These are phyloP conservation scores for Coemansia sp. DNA, from an alignment of 192 early-diverging fungal species.

Conservation along the genomic window DNA sequence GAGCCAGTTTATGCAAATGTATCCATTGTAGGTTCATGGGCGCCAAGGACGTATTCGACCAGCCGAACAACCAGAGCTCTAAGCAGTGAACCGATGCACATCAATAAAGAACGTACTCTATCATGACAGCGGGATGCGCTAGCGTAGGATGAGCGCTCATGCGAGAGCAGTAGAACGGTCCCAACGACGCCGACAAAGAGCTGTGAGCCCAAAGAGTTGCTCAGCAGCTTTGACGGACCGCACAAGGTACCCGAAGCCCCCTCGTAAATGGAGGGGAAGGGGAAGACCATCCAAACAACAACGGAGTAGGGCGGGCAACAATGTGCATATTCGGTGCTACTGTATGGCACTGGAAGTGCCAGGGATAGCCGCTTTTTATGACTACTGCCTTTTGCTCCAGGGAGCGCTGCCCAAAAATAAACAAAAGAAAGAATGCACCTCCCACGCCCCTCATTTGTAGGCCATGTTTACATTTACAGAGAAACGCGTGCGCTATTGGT, in stretches of 20 bases:
- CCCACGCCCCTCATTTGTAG: background rate
- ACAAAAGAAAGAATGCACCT: slow-evolving; percentile 4
- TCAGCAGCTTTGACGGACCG: background rate
- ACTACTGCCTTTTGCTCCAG: background rate
- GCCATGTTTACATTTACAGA: background rate
- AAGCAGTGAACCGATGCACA: background rate
- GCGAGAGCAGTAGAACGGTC: slow-evolving; percentile 4
- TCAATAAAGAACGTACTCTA: background rate
- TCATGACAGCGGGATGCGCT: background rate
- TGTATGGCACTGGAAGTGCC: background rate
- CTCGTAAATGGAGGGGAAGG: background rate
- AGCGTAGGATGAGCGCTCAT: background rate
- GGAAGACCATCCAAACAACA: background rate
- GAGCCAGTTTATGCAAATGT: background rate
- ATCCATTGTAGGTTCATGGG: slow-evolving; percentile 36
- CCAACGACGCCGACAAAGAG: background rate
- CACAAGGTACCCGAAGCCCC: background rate
- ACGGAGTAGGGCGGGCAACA: slow-evolving; percentile 1
- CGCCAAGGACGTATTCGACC: slow-evolving; percentile 35
- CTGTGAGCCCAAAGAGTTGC: background rate
- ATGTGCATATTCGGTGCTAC: background rate
- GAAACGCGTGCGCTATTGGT: background rate
- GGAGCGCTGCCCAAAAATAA: slow-evolving; percentile 3
- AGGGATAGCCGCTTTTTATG: background rate
- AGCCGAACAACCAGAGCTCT: background rate